These are phyloP conservation scores for Phytopythium ostracodes DNA, from an alignment of 352 stramenopile genomes.

Conservation along the genomic window DNA sequence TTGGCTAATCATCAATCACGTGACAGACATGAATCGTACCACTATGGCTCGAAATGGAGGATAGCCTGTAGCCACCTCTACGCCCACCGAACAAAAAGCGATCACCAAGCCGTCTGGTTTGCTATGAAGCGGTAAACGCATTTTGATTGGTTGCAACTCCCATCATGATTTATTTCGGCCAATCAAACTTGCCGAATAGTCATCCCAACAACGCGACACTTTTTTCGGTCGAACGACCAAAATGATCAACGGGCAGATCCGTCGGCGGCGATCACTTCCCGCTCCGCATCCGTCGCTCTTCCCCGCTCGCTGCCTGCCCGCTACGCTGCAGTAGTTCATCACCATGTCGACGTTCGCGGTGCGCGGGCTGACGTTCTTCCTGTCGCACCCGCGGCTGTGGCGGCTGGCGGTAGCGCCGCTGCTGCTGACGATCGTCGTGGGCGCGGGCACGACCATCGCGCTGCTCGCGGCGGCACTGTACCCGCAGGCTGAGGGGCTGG, in stretches of 20 bases:
- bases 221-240: not conserved
- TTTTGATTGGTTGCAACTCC: not conserved
- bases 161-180: not conserved
- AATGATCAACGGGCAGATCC: not conserved
- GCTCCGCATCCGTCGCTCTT: too few relatives aligned
- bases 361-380: constrained; percentile 50
- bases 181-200: not conserved
- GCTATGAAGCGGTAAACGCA: too few relatives aligned
- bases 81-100: too few relatives aligned
- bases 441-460: constrained; percentile 31
- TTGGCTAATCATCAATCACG: too few relatives aligned
- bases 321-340: too few relatives aligned
- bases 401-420: constrained; percentile 46
- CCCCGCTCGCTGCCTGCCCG: too few relatives aligned
- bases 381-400: constrained; percentile 58
- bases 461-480: constrained; percentile 42
- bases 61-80: too few relatives aligned
- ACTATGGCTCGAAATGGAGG: too few relatives aligned
- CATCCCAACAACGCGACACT: not conserved
- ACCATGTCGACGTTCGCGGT: constrained; percentile 53
- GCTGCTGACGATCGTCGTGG: constrained; percentile 52
- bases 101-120: too few relatives aligned
- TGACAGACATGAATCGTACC: too few relatives aligned
- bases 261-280: not conserved
- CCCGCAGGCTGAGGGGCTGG: constrained; percentile 40